Conservation (phyloP, 768 basidiomycete genomes). For the Psilocybe subaeruginosa region DNA sequence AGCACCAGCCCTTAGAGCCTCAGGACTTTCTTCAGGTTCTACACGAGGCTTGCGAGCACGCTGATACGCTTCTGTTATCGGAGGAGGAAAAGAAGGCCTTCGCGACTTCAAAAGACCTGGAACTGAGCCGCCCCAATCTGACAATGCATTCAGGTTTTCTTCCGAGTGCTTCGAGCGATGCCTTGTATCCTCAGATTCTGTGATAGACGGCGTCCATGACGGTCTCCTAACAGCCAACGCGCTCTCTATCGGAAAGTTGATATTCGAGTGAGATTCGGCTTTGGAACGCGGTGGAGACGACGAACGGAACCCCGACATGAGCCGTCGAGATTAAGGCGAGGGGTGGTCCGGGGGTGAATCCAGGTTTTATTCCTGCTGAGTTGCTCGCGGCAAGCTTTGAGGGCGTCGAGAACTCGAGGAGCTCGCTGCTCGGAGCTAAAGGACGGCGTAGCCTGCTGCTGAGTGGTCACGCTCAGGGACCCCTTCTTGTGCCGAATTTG, state of each 20-base stretch:
- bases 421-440: too few species aligned
- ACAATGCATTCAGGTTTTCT: conserved; percentile 11
- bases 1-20: neutral
- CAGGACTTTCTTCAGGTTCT: conserved; percentile 13
- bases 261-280: neutral
- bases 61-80: conserved; percentile 16
- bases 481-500: neutral
- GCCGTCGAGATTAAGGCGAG: neutral
- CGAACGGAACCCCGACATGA: conserved; percentile 18
- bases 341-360: neutral
- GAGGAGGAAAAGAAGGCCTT: conserved; percentile 22
- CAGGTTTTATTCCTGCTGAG: neutral
- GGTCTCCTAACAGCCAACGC: conserved; percentile 20
- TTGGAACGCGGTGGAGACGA: conserved; percentile 14
- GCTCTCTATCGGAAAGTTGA: neutral
- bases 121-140: conserved; percentile 15
- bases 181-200: conserved; percentile 21
- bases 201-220: conserved; percentile 29
- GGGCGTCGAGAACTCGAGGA: too few species aligned
- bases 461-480: too few species aligned
- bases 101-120: conserved; percentile 17
- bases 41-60: conserved; percentile 22
- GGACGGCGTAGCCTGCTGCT: too few species aligned
- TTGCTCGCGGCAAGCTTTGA: too few species aligned
- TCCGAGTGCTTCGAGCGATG: conserved; percentile 22